A percentile compares a stretch with the other conserved stretches of the same genome.
Evolutionary conservation across 225 moss, liverwort and hornwort species (phyloP).

Genomic region (Lunularia cruciata): DNA sequence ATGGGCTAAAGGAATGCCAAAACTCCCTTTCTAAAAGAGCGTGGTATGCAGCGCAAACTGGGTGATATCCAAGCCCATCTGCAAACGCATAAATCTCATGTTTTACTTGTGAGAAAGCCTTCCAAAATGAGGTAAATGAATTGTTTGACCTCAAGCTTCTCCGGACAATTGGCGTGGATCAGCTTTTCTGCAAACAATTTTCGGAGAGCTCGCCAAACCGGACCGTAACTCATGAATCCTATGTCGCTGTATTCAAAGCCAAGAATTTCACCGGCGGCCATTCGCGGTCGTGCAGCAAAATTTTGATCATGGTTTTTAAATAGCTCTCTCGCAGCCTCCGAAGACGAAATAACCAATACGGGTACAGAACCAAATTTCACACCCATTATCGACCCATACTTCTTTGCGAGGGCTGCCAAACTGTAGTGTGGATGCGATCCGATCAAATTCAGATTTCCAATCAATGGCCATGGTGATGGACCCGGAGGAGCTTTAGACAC

Average conservation of each 20-base stretch:
- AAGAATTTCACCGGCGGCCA: slow-evolving; percentile 18
- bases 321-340: slow-evolving; percentile 29
- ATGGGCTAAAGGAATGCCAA: too few relatives aligned
- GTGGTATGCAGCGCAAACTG: too few relatives aligned
- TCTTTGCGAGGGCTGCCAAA: slow-evolving; percentile 21
- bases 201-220: slow-evolving; percentile 46
- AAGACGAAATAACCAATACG: slow-evolving; percentile 25
- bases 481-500: too few relatives aligned
- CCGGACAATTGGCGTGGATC: slow-evolving; percentile 23
- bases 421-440: slow-evolving; percentile 29
- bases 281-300: slow-evolving; percentile 28
- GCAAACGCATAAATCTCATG: background rate
- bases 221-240: slow-evolving; percentile 42
- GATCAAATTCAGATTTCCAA: slow-evolving; percentile 33
- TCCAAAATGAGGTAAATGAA: too few relatives aligned
- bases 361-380: slow-evolving; percentile 35
- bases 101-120: background rate
- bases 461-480: slow-evolving; percentile 37
- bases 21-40: too few relatives aligned
- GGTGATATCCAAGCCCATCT: background rate
- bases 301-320: slow-evolving; percentile 35
- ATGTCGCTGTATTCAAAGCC: slow-evolving; percentile 49
- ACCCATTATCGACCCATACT: slow-evolving; percentile 40
- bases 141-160: slow-evolving; percentile 31
- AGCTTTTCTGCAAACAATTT: slow-evolving; percentile 44